A percentile compares a stretch with the other conserved stretches of the same genome.
These are phyloP conservation scores for Acaromyces ingoldii DNA, from an alignment of 1,284 basidiomycete species.

Conservation along the genomic window DNA sequence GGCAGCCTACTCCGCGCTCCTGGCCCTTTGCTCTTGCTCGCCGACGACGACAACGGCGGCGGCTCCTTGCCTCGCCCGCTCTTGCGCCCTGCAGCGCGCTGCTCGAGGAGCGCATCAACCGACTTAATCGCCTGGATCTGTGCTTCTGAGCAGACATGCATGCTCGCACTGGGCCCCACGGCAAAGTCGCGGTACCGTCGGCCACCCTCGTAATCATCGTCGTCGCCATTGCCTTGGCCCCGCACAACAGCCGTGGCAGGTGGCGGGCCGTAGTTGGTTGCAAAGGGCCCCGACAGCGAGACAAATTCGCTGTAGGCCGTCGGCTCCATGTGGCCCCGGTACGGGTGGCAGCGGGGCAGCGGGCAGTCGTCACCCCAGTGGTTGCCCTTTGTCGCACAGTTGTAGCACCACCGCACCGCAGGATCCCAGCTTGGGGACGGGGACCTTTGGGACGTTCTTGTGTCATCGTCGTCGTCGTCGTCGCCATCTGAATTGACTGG, in stretches of 20 bases:
- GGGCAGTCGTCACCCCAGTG: conserved; percentile 85
- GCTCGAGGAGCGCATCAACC: not conserved
- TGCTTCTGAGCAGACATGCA: conserved; percentile 1
- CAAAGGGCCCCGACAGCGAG: conserved; percentile 69
- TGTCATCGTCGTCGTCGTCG: conserved; percentile 13
- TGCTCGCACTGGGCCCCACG: not conserved
- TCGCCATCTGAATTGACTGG: conserved; percentile 9
- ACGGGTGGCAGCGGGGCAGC: conserved; percentile 57
- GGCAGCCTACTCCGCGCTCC: not conserved
- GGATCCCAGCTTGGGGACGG: conserved; percentile 17
- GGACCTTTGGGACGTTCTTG: no score
- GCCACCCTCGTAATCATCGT: no score
- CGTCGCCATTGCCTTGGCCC: no score
- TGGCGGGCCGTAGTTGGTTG: conserved; percentile 48
- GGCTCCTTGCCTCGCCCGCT: not conserved
- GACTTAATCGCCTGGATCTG: not conserved
- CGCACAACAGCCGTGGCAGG: not conserved
- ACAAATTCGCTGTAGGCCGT: conserved; percentile 73
- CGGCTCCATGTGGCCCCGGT: conserved; percentile 58
- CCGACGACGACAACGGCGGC: not conserved
- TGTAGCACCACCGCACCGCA: conserved; percentile 68
- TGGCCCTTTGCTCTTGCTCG: not conserved
- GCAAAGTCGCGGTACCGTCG: not conserved
- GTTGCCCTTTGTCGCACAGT: conserved; percentile 66
- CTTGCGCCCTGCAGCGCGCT: not conserved